Conservation (phyloP, 495 filamentous ascomycete species). For the Neurospora africana region DNA sequence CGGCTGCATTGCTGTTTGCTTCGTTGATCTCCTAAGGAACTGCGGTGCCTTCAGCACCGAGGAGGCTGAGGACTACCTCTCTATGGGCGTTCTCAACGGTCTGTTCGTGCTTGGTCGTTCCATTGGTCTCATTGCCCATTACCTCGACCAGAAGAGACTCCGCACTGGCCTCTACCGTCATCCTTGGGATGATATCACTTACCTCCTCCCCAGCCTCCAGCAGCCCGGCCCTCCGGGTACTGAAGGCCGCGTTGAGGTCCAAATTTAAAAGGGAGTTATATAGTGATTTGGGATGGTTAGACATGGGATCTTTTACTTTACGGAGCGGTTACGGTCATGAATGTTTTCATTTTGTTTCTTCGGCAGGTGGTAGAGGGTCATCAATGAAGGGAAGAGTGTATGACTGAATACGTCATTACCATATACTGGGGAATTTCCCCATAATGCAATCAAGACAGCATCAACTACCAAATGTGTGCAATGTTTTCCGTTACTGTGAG, state of each 20-base stretch:
- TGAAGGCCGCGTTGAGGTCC: constrained; percentile 86
- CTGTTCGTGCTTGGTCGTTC: constrained; percentile 92
- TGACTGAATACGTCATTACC: not conserved
- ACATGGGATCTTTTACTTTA: not conserved
- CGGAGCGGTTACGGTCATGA: not conserved
- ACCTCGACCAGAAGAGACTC: constrained; percentile 98
- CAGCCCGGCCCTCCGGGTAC: constrained; percentile 59
- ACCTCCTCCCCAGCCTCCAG: constrained; percentile 75
- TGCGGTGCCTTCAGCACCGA: constrained; percentile 87
- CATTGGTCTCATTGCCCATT: constrained; percentile 98
- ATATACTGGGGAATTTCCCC: not conserved
- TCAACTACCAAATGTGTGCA: not conserved
- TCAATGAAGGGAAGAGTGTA: not conserved
- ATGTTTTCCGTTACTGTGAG: not conserved
- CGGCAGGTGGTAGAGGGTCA: not conserved
- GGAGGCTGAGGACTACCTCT: constrained; percentile 74
- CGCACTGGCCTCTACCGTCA: constrained; percentile 96
- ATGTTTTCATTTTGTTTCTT: not conserved
- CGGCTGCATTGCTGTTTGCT: constrained; percentile 95
- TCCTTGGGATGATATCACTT: constrained; percentile 97
- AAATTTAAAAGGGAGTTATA: constrained; percentile 15
- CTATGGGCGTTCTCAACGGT: constrained; percentile 97
- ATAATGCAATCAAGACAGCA: not conserved
- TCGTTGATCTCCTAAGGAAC: constrained; percentile 94
- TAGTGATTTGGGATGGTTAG: not conserved